These are phyloP conservation scores for Nakazawaea sp. DNA, from an alignment of 805 yeast species.

Conservation along the genomic window DNA sequence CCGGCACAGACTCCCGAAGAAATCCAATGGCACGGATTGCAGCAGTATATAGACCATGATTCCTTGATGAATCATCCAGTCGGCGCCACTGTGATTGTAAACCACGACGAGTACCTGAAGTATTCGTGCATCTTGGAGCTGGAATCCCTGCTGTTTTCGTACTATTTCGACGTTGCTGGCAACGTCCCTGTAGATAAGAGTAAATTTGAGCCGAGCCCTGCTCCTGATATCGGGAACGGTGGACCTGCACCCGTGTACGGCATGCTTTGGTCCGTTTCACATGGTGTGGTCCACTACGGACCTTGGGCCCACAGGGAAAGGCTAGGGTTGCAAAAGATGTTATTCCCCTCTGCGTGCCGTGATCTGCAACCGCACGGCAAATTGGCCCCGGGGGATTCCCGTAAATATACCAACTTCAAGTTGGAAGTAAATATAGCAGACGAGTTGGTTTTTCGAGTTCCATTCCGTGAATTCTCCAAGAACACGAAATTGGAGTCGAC, in stretches of 20 bases:
- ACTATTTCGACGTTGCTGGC: slow-evolving; percentile 74
- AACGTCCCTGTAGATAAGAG: slow-evolving; percentile 32
- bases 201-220: slow-evolving; percentile 10
- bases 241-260: slow-evolving; percentile 58
- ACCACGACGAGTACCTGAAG: slow-evolving; percentile 73
- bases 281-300: slow-evolving; percentile 74
- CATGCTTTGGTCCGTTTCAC: slow-evolving; percentile 47
- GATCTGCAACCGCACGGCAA: slow-evolving; percentile 32
- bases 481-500: slow-evolving; percentile 31
- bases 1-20: slow-evolving; percentile 1
- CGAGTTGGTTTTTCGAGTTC: slow-evolving; percentile 65
- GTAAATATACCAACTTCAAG: slow-evolving; percentile 54
- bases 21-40: slow-evolving; percentile 69
- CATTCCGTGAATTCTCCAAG: slow-evolving; percentile 80
- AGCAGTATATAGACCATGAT: slow-evolving; percentile 45
- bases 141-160: slow-evolving; percentile 42
- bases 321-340: slow-evolving; percentile 49
- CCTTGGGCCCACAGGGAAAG: slow-evolving; percentile 95
- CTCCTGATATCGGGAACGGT: slow-evolving; percentile 50
- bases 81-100: slow-evolving; percentile 24
- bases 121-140: slow-evolving; percentile 65
- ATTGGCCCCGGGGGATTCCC: slow-evolving; percentile 38
- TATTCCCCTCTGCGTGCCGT: slow-evolving; percentile 62
- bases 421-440: slow-evolving; percentile 53
- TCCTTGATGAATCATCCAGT: slow-evolving; percentile 5